phyloP scores from a whole-genome alignment of 1,139 yeast genomes.

The Candida mesenterica region DNA sequence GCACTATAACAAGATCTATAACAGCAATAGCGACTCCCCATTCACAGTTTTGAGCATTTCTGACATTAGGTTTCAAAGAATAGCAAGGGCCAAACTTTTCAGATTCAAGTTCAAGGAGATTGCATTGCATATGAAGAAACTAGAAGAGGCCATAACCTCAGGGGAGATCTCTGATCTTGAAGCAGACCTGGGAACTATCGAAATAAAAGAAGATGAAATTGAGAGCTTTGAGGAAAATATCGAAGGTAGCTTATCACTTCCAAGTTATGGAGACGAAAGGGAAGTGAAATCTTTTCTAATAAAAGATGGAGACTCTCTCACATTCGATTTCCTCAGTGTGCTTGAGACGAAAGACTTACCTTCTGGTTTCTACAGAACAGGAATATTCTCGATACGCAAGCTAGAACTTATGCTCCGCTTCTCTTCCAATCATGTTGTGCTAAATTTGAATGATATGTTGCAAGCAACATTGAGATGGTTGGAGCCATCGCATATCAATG shows the following conservation, averaged over 20 bases:
- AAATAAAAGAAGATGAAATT: conserved; percentile 3
- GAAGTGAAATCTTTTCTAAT: conserved; percentile 3
- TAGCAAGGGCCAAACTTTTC: conserved; percentile 13
- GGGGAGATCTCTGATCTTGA: conserved; percentile 1
- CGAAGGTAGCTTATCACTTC: conserved; percentile 8
- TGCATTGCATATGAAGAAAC: conserved; percentile 8
- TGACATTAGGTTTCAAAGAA: conserved; percentile 9
- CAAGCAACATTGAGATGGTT: conserved; percentile 11
- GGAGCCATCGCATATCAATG: conserved; percentile 7
- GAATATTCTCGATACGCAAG: conserved; percentile 15
- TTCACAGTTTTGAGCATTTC: conserved; percentile 8
- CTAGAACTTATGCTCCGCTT: conserved; percentile 14
- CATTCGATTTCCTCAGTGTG: conserved; percentile 4
- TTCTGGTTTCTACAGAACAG: conserved; percentile 10
- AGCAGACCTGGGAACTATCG: not conserved
- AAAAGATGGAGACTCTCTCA: conserved; percentile 3
- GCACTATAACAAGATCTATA: conserved; percentile 1
- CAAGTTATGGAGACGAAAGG: conserved; percentile 12
- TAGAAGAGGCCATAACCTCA: conserved; percentile 1
- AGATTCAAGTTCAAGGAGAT: conserved; percentile 16
- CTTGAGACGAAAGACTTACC: conserved; percentile 11
- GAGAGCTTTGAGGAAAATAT: conserved; percentile 7
- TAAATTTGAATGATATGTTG: conserved; percentile 14
- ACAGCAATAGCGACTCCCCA: not conserved
- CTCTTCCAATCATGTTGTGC: conserved; percentile 13